Percentiles rank a stretch among this genome's conserved stretches.
These are phyloP conservation scores for Tetrastigma voinierianum DNA, from an alignment of 164 flowering plant genomes.

Conservation along the genomic window DNA sequence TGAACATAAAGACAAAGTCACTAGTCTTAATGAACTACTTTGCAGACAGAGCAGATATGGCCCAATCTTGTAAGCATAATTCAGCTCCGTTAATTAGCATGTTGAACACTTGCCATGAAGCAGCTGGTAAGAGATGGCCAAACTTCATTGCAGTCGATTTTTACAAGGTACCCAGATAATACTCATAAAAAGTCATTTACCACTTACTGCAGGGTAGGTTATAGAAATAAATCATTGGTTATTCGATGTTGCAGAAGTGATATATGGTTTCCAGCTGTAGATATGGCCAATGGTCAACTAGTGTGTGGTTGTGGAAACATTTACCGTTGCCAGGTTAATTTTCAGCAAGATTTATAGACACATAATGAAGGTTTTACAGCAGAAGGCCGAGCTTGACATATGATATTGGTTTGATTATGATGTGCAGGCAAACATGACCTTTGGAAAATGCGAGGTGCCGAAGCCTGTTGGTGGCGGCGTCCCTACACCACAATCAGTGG, in stretches of 20 bases:
- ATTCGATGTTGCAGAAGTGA: conserved; percentile 62
- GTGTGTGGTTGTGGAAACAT: conserved; percentile 74
- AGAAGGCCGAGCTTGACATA: neutral
- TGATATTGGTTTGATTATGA: neutral
- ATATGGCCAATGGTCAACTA: conserved; percentile 76
- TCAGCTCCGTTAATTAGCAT: conserved; percentile 65
- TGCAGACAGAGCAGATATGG: conserved; percentile 38
- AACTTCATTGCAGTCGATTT: conserved; percentile 88
- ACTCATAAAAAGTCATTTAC: no score
- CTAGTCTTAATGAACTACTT: conserved; percentile 71
- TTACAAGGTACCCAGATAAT: conserved; percentile 52
- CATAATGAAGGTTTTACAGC: neutral
- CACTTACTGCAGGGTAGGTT: no score
- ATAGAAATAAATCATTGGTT: neutral
- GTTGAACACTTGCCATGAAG: conserved; percentile 66
- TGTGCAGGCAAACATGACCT: conserved; percentile 61
- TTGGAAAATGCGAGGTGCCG: conserved; percentile 57
- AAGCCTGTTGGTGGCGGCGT: conserved; percentile 17
- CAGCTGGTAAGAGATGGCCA: conserved; percentile 82
- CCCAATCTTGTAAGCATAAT: conserved; percentile 61
- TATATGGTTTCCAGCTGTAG: conserved; percentile 73
- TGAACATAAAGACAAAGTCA: conserved; percentile 62
- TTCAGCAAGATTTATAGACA: neutral
- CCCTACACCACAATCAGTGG: conserved; percentile 13
- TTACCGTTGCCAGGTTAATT: conserved; percentile 66